Percentiles rank a stretch among this genome's conserved stretches.
phyloP scores from a whole-genome alignment of 805 yeast species.

The Metschnikowia proteae region DNA sequence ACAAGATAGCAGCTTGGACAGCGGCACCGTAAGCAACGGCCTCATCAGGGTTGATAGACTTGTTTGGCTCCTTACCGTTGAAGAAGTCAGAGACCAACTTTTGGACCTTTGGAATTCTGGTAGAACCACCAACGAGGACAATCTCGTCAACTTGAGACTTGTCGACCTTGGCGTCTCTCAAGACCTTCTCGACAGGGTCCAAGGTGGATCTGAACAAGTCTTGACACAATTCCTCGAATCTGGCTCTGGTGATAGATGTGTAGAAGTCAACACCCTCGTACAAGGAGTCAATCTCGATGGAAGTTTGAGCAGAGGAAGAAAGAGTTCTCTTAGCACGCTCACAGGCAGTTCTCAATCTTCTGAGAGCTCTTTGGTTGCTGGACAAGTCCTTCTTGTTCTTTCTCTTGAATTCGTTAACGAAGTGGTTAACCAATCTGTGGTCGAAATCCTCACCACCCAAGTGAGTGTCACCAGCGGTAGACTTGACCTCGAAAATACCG shows the following conservation, averaged over 20 bases:
- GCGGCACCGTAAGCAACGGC: slow-evolving; percentile 73
- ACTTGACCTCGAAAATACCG: slow-evolving; percentile 47
- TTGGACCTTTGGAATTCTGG: slow-evolving; percentile 50
- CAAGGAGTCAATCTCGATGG: slow-evolving; percentile 45
- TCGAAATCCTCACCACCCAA: slow-evolving; percentile 98
- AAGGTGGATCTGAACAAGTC: slow-evolving; percentile 44
- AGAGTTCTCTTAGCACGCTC: slow-evolving; percentile 49
- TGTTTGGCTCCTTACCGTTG: slow-evolving; percentile 45
- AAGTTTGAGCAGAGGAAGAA: slow-evolving; percentile 39
- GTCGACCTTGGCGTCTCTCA: slow-evolving; percentile 44
- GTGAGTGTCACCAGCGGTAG: slow-evolving; percentile 91
- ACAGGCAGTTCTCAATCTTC: slow-evolving; percentile 51
- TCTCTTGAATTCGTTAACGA: slow-evolving; percentile 90
- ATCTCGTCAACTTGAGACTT: slow-evolving; percentile 45
- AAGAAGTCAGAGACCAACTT: slow-evolving; percentile 45
- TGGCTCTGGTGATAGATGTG: slow-evolving; percentile 45
- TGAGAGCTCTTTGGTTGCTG: slow-evolving; percentile 78
- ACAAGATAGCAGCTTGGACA: slow-evolving; percentile 96
- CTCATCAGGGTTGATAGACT: slow-evolving; percentile 49
- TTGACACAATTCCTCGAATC: slow-evolving; percentile 46
- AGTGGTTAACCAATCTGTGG: slow-evolving; percentile 82
- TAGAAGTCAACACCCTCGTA: slow-evolving; percentile 48
- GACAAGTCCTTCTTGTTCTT: slow-evolving; percentile 83
- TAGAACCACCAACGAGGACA: slow-evolving; percentile 48
- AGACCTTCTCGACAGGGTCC: slow-evolving; percentile 46